phyloP scores from a whole-genome alignment of 257 asterid species.

The Ajuga chamaepitys region DNA sequence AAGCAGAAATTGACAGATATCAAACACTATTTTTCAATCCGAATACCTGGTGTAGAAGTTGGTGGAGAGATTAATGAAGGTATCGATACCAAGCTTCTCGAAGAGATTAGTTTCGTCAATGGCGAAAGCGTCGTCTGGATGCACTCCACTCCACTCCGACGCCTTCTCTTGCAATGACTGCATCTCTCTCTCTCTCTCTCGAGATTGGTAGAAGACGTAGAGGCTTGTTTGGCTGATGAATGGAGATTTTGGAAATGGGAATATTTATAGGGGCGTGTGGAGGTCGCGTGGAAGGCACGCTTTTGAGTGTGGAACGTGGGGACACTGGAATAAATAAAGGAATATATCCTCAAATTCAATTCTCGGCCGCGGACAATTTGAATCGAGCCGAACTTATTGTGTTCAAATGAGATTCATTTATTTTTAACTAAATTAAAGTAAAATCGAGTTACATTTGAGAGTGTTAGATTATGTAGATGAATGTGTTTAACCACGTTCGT shows the following conservation, averaged over 20 bases:
- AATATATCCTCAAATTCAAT: not conserved
- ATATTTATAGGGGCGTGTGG: slow-evolving; percentile 30
- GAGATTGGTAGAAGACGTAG: not conserved
- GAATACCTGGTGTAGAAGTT: slow-evolving; percentile 70
- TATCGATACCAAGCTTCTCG: slow-evolving; percentile 73
- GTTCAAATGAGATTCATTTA: not conserved
- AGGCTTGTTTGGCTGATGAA: not conserved
- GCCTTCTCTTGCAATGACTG: slow-evolving; percentile 92
- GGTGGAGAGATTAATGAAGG: slow-evolving; percentile 84
- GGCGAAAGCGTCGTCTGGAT: slow-evolving; percentile 58
- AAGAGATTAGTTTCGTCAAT: slow-evolving; percentile 68
- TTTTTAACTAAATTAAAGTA: not conserved
- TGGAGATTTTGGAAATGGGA: not conserved
- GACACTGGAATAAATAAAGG: not conserved
- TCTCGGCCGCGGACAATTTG: no score
- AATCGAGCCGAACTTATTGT: no score
- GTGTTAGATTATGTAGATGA: no score
- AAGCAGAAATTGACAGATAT: not conserved
- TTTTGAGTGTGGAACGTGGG: slow-evolving; percentile 13
- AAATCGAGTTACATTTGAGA: no score
- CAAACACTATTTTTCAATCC: not conserved
- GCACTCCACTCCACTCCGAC: slow-evolving; percentile 87
- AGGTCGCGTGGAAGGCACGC: slow-evolving; percentile 49
- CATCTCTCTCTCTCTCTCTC: slow-evolving; percentile 28
- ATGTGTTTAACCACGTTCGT: no score